Percentiles rank a stretch among this genome's conserved stretches.
Evolutionary conservation across 331 rosid genomes (phyloP).

Genomic region (Stylosanthes scabra): DNA sequence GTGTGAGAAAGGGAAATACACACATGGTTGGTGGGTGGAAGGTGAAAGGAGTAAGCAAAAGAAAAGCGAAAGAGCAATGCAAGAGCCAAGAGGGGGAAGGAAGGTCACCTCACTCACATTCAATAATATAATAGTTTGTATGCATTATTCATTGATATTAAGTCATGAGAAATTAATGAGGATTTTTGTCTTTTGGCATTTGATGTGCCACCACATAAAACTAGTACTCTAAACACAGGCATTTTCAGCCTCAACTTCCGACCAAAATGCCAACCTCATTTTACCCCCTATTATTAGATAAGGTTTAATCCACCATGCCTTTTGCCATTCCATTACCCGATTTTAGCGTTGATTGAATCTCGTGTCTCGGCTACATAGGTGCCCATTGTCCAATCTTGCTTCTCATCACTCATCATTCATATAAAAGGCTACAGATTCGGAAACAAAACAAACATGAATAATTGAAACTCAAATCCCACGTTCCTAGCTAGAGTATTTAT

Average conservation of each 20-base stretch:
- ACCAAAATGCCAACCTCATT: slow-evolving; percentile 51
- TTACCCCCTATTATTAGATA: slow-evolving; percentile 46
- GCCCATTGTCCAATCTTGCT: slow-evolving; percentile 41
- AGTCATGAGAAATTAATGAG: slow-evolving; percentile 22
- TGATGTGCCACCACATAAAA: slow-evolving; percentile 50
- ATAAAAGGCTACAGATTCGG: slow-evolving; percentile 18
- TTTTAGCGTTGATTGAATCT: slow-evolving; percentile 37
- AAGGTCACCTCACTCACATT: slow-evolving; percentile 54
- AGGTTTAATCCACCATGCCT: slow-evolving; percentile 38
- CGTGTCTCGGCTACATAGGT: slow-evolving; percentile 20
- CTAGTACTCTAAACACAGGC: slow-evolving; percentile 38
- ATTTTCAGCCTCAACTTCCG: slow-evolving; percentile 49
- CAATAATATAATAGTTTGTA: slow-evolving; percentile 46
- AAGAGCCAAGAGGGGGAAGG: slow-evolving; percentile 51
- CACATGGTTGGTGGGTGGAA: slow-evolving; percentile 38
- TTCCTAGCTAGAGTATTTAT: slow-evolving; percentile 18
- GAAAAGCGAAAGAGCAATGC: slow-evolving; percentile 36
- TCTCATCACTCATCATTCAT: slow-evolving; percentile 9
- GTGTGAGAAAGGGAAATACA: background rate
- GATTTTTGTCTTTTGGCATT: slow-evolving; percentile 44
- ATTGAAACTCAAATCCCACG: slow-evolving; percentile 36
- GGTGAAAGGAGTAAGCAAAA: slow-evolving; percentile 29
- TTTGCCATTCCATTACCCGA: slow-evolving; percentile 23
- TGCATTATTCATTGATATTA: slow-evolving; percentile 4
- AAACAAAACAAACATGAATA: slow-evolving; percentile 24